Percentiles rank a stretch among this genome's conserved stretches.
Evolutionary conservation across 163 green algal species (phyloP).

Genomic region (Coccomyxa subellipsoidea): DNA sequence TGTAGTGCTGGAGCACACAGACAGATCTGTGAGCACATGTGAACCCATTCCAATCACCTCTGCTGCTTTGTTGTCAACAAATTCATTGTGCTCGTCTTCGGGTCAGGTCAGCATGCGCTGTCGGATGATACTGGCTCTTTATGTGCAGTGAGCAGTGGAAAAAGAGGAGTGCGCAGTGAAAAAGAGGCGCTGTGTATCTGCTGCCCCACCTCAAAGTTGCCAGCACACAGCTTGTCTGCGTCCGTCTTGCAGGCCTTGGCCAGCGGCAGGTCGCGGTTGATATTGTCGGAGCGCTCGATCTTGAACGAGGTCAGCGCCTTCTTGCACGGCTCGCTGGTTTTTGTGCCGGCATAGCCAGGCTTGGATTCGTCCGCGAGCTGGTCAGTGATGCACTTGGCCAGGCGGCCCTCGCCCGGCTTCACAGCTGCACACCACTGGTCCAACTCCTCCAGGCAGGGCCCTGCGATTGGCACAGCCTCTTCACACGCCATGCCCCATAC

Average conservation of each 20-base stretch:
- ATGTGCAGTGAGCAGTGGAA: no score
- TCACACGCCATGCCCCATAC: no score
- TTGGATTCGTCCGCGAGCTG: slow-evolving; percentile 37
- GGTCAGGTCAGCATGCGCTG: no score
- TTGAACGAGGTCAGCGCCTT: slow-evolving; percentile 23
- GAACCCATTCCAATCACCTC: no score
- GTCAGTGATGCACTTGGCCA: slow-evolving; percentile 61
- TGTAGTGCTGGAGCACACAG: background rate
- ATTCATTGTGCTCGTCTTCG: no score
- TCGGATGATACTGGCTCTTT: no score
- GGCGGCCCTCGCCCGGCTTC: slow-evolving; percentile 55
- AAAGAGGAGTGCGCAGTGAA: background rate
- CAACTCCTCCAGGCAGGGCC: slow-evolving; percentile 28
- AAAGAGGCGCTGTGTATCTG: background rate
- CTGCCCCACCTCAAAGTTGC: slow-evolving; percentile 1
- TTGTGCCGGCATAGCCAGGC: slow-evolving; percentile 14
- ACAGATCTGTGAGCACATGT: background rate
- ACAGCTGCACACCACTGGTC: slow-evolving; percentile 41
- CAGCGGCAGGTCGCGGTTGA: slow-evolving; percentile 56
- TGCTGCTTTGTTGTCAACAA: no score
- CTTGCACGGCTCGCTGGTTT: slow-evolving; percentile 6
- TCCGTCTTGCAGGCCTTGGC: slow-evolving; percentile 28
- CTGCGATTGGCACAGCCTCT: slow-evolving; percentile 12
- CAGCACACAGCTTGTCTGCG: slow-evolving; percentile 33
- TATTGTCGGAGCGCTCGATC: slow-evolving; percentile 34